These are phyloP conservation scores for Acer negundo DNA, from an alignment of 345 rosid species.

Conservation along the genomic window DNA sequence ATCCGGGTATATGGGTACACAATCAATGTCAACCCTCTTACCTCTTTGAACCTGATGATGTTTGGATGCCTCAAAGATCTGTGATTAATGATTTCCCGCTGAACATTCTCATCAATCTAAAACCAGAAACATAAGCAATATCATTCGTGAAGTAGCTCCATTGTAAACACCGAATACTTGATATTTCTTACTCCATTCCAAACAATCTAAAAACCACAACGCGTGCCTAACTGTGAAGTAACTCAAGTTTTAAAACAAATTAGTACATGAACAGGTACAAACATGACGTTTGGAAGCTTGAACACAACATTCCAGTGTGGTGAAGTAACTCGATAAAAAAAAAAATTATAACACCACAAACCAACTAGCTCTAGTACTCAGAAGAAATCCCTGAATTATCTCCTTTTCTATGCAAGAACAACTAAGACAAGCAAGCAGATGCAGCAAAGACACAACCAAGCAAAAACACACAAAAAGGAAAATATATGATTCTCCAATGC, in stretches of 20 bases:
- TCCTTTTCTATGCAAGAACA: neutral
- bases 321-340: neutral
- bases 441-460: neutral
- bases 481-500: neutral
- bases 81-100: conserved; percentile 92
- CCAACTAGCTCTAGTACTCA: neutral
- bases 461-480: neutral
- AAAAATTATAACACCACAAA: neutral
- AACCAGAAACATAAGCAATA: conserved; percentile 21
- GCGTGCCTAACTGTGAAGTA: neutral
- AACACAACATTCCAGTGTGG: neutral
- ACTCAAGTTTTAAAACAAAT: neutral
- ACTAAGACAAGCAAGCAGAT: neutral
- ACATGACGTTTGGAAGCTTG: neutral
- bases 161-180: neutral
- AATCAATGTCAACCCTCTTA: conserved; percentile 22
- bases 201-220: neutral
- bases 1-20: no score
- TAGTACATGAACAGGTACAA: neutral
- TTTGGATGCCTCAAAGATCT: conserved; percentile 90
- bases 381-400: neutral
- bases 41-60: conserved; percentile 93
- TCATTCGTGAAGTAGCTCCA: neutral
- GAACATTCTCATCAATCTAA: conserved; percentile 97
- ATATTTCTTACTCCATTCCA: neutral